phyloP scores from a whole-genome alignment of 2,329 filamentous ascomycete genomes.

The Beauveria sp. region DNA sequence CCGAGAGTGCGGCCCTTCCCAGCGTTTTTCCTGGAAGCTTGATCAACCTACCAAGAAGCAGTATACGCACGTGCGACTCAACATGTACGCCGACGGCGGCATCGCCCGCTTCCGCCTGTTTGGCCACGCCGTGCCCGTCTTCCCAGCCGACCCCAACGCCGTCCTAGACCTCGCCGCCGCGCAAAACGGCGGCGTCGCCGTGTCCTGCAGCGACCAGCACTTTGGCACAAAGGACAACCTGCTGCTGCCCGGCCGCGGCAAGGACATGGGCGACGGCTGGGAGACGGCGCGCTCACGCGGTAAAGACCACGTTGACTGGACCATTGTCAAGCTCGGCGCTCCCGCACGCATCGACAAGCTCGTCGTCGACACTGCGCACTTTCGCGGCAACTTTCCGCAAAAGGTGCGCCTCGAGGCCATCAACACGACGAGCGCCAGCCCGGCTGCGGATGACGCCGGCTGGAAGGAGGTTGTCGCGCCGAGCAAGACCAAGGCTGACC shows the following conservation, averaged over 20 bases:
- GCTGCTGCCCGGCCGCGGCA: constrained; percentile 68
- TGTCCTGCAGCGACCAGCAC: constrained; percentile 74
- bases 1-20: constrained; percentile 66
- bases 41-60: constrained; percentile 50
- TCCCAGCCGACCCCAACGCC: constrained; percentile 56
- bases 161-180: constrained; percentile 71
- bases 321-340: constrained; percentile 66
- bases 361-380: constrained; percentile 74
- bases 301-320: constrained; percentile 70
- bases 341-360: constrained; percentile 57
- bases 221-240: constrained; percentile 77
- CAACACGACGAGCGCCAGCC: constrained; percentile 47
- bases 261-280: constrained; percentile 86
- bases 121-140: constrained; percentile 68
- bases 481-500: constrained; percentile 64
- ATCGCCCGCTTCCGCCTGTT: constrained; percentile 75
- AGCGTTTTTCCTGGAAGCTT: constrained; percentile 67
- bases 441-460: constrained; percentile 45
- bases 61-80: constrained; percentile 72
- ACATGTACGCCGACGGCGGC: constrained; percentile 81
- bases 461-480: constrained; percentile 62
- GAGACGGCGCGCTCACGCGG: constrained; percentile 70
- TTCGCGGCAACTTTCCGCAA: constrained; percentile 77
- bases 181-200: constrained; percentile 69
- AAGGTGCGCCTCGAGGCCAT: constrained; percentile 61